A percentile compares a stretch with the other conserved stretches of the same genome.
Conservation (phyloP, 2,329 filamentous ascomycete species). For the Calycina herbarum region DNA sequence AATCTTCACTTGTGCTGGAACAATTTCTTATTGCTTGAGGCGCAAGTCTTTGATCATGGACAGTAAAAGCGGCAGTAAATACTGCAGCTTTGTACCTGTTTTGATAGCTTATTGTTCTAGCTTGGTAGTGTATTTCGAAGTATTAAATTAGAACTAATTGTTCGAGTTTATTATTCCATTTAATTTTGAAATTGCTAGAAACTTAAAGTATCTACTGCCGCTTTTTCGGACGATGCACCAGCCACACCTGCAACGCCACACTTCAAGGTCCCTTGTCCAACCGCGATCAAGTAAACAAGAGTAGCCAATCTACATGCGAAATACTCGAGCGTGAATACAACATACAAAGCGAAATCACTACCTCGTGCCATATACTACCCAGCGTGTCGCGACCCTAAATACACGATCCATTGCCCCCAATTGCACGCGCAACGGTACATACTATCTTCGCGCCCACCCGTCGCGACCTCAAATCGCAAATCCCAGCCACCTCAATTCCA, state of each 20-base stretch:
- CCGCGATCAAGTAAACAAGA: slow-evolving; percentile 1
- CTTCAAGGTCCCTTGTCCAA: neutral
- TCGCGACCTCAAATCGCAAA: slow-evolving; percentile 7
- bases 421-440: neutral
- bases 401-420: neutral
- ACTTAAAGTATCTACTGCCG: no score
- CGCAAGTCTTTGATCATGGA: no score
- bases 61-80: no score
- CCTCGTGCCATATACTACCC: neutral
- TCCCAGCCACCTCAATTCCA: slow-evolving; percentile 12
- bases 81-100: no score
- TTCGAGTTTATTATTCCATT: no score
- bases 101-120: no score
- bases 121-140: no score
- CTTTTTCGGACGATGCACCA: neutral
- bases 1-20: no score
- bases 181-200: no score
- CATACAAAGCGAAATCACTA: neutral
- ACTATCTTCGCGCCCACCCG: neutral
- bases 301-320: neutral
- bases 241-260: neutral
- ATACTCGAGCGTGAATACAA: neutral
- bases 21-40: no score
- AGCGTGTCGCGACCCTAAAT: neutral
- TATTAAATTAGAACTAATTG: no score